A percentile compares a stretch with the other conserved stretches of the same genome.
phyloP scores from a whole-genome alignment of 2,329 filamentous ascomycete species.

The Plenodomus lindquistii region DNA sequence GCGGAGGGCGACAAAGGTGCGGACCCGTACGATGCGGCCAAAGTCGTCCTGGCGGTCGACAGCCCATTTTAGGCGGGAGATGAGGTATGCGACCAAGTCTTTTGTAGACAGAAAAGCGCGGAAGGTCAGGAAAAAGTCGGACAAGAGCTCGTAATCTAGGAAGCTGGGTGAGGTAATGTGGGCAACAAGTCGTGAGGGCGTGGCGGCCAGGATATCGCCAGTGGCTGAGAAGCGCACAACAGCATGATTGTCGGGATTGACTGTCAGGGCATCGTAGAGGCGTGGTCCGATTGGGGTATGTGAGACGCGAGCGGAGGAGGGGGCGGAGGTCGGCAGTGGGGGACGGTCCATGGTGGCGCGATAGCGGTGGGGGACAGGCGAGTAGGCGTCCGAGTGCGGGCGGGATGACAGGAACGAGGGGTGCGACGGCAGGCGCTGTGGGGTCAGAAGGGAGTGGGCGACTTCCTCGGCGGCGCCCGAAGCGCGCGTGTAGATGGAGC shows the following conservation, averaged over 20 bases:
- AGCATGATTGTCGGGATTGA: slow-evolving; percentile 77
- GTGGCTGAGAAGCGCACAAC: slow-evolving; percentile 81
- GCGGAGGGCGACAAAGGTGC: slow-evolving; percentile 90
- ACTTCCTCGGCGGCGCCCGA: slow-evolving; percentile 71
- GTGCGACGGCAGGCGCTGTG: slow-evolving; percentile 40
- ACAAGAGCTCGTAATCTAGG: slow-evolving; percentile 94
- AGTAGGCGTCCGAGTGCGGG: slow-evolving; percentile 44
- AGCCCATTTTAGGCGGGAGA: slow-evolving; percentile 86
- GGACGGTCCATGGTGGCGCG: slow-evolving; percentile 42
- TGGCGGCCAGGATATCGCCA: slow-evolving; percentile 83
- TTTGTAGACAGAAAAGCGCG: slow-evolving; percentile 79
- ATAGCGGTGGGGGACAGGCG: slow-evolving; percentile 37
- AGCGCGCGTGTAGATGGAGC: slow-evolving; percentile 72
- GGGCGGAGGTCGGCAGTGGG: slow-evolving; percentile 37
- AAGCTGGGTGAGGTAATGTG: slow-evolving; percentile 97
- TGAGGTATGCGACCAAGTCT: slow-evolving; percentile 79
- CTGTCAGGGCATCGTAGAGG: slow-evolving; percentile 81
- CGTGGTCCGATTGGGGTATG: slow-evolving; percentile 56
- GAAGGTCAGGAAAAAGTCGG: slow-evolving; percentile 97
- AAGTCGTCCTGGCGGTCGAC: slow-evolving; percentile 77
- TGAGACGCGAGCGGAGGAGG: slow-evolving; percentile 43
- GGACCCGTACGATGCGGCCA: slow-evolving; percentile 90
- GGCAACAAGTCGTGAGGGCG: slow-evolving; percentile 85
- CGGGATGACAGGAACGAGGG: slow-evolving; percentile 43
- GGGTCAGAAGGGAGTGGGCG: slow-evolving; percentile 61